Evolutionary conservation across 768 basidiomycete species (phyloP).

Genomic region (Dentipellis sp.): DNA sequence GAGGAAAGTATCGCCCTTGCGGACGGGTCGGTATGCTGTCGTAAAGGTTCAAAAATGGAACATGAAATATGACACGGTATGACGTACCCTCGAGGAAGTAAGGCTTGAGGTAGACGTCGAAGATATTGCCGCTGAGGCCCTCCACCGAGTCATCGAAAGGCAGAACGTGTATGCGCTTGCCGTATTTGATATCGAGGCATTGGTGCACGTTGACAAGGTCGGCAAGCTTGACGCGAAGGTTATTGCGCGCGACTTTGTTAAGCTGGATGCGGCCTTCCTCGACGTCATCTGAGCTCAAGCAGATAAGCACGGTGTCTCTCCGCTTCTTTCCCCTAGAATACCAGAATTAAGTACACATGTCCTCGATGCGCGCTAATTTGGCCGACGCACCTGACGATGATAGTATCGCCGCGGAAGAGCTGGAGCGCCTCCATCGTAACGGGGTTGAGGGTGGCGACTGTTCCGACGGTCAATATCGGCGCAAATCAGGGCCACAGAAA

Average conservation of each 20-base stretch:
- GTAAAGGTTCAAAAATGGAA: background rate
- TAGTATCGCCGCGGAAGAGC: conserved; percentile 95
- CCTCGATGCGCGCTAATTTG: background rate
- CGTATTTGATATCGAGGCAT: conserved; percentile 97
- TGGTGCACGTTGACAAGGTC: conserved; percentile 95
- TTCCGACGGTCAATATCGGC: background rate
- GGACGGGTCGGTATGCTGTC: conserved; percentile 70
- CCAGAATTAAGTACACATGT: background rate
- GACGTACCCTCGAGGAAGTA: conserved; percentile 90
- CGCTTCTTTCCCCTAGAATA: conserved; percentile 85
- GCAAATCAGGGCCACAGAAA: background rate
- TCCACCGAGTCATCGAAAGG: conserved; percentile 99
- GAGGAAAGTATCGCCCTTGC: conserved; percentile 98
- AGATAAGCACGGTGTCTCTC: conserved; percentile 95
- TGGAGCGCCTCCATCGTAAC: conserved; percentile 91
- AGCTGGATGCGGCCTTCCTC: conserved; percentile 97
- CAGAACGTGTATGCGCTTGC: conserved; percentile 92
- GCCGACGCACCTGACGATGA: conserved; percentile 73
- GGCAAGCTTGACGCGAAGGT: conserved; percentile 93
- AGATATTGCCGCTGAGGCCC: conserved; percentile 95
- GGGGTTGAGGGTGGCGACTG: conserved; percentile 92
- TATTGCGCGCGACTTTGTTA: conserved; percentile 99
- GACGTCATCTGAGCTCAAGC: conserved; percentile 89
- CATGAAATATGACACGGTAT: background rate
- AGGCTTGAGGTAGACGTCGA: conserved; percentile 97